phyloP scores from a whole-genome alignment of 805 yeast genomes.

The Pichia eremophila region DNA sequence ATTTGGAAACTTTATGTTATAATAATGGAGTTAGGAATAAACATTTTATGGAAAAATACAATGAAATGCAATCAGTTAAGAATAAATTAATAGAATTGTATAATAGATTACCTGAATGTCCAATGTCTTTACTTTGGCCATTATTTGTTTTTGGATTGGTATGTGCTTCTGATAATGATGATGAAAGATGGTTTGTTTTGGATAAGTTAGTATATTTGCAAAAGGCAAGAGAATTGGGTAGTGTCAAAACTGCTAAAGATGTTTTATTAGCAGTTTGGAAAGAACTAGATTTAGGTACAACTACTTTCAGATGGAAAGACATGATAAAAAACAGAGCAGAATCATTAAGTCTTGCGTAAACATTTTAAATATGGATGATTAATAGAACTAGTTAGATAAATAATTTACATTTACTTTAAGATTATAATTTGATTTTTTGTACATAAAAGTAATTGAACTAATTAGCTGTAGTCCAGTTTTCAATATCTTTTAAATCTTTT shows the following conservation, averaged over 20 bases:
- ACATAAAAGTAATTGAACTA: too few species aligned
- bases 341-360: slow-evolving; percentile 31
- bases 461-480: slow-evolving; percentile 10
- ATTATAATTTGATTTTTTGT: too few species aligned
- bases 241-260: slow-evolving; percentile 29
- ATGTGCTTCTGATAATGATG: slow-evolving; percentile 26
- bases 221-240: slow-evolving; percentile 28
- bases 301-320: slow-evolving; percentile 28
- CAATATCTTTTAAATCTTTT: slow-evolving; percentile 13
- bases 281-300: slow-evolving; percentile 27
- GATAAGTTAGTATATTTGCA: slow-evolving; percentile 28
- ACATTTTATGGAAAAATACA: slow-evolving; percentile 5
- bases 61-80: slow-evolving; percentile 13
- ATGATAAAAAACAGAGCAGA: slow-evolving; percentile 28
- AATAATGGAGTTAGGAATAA: slow-evolving; percentile 8
- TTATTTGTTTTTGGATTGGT: slow-evolving; percentile 31
- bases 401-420: too few species aligned
- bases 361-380: too few species aligned
- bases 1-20: slow-evolving; percentile 18
- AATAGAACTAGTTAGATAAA: too few species aligned
- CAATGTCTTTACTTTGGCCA: slow-evolving; percentile 34
- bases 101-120: slow-evolving; percentile 21
- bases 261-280: slow-evolving; percentile 32
- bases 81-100: slow-evolving; percentile 18
- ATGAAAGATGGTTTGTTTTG: slow-evolving; percentile 31